Evolutionary conservation across 2,329 filamentous ascomycete genomes (phyloP).

Genomic region (Periconia sp.): DNA sequence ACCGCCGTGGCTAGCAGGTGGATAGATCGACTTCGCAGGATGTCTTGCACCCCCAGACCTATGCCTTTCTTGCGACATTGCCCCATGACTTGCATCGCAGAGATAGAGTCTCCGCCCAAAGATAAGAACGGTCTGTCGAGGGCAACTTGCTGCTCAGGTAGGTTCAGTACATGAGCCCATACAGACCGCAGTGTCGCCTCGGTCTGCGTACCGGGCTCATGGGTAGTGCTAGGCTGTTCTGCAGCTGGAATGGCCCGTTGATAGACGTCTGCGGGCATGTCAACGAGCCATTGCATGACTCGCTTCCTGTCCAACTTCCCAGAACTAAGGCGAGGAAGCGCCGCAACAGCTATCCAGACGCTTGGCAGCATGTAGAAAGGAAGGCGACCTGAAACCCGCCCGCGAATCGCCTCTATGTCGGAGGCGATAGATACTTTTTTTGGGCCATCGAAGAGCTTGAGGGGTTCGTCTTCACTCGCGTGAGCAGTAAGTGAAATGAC

Average conservation of each 20-base stretch:
- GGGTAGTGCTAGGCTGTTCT: neutral
- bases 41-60: slow-evolving; percentile 55
- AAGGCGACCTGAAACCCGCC: slow-evolving; percentile 9
- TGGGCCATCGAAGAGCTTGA: slow-evolving; percentile 13
- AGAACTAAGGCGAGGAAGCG: slow-evolving; percentile 23
- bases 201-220: slow-evolving; percentile 14
- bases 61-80: slow-evolving; percentile 55
- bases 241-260: slow-evolving; percentile 18
- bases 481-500: slow-evolving; percentile 47
- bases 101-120: slow-evolving; percentile 57
- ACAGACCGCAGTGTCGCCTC: slow-evolving; percentile 30
- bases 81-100: slow-evolving; percentile 57
- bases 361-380: slow-evolving; percentile 16
- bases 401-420: slow-evolving; percentile 8
- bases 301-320: slow-evolving; percentile 23
- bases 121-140: slow-evolving; percentile 48
- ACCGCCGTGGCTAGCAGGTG: slow-evolving; percentile 32
- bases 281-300: slow-evolving; percentile 18
- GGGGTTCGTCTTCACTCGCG: slow-evolving; percentile 24
- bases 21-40: slow-evolving; percentile 56
- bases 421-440: slow-evolving; percentile 6
- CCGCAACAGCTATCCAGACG: slow-evolving; percentile 20
- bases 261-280: slow-evolving; percentile 22
- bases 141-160: slow-evolving; percentile 29
- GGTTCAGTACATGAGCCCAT: slow-evolving; percentile 40